phyloP scores from a whole-genome alignment of 164 flowering plant genomes.

The Magnolia sinica region DNA sequence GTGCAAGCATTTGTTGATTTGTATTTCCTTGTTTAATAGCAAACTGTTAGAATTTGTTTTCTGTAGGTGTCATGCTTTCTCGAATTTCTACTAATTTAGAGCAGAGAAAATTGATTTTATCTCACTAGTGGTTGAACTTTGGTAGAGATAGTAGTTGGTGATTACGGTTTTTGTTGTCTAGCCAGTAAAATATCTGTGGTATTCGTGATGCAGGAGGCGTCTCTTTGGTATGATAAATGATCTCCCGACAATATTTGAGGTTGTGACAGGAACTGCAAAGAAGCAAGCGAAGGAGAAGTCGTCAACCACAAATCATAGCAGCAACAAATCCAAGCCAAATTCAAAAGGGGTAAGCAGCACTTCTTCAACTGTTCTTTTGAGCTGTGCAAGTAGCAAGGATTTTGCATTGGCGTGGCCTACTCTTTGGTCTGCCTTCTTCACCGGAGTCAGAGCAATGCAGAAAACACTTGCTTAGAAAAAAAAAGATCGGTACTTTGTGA shows the following conservation, averaged over 20 bases:
- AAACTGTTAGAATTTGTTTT: too few relatives aligned
- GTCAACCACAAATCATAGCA: conserved; percentile 56
- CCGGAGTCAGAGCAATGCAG: background rate
- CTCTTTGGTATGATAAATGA: conserved; percentile 85
- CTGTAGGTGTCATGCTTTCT: too few relatives aligned
- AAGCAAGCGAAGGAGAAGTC: conserved; percentile 71
- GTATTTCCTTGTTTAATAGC: too few relatives aligned
- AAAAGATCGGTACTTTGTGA: too few relatives aligned
- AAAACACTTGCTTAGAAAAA: too few relatives aligned
- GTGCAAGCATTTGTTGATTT: too few relatives aligned
- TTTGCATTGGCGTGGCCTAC: background rate
- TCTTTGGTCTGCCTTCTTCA: background rate
- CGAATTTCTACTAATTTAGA: too few relatives aligned
- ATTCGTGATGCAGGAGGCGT: conserved; percentile 46
- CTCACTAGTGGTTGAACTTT: too few relatives aligned
- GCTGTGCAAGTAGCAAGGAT: background rate
- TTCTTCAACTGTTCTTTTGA: background rate
- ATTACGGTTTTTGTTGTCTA: background rate
- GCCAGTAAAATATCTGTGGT: background rate
- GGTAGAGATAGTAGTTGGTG: background rate
- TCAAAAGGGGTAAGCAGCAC: conserved; percentile 35
- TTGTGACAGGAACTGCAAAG: conserved; percentile 67
- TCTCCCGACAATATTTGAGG: conserved; percentile 79
- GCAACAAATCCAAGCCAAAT: conserved; percentile 68
- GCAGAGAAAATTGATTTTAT: too few relatives aligned